Percentiles rank a stretch among this genome's conserved stretches.
These are phyloP conservation scores for Chaetomidium leptoderma DNA, from an alignment of 495 filamentous ascomycete species.

Conservation along the genomic window DNA sequence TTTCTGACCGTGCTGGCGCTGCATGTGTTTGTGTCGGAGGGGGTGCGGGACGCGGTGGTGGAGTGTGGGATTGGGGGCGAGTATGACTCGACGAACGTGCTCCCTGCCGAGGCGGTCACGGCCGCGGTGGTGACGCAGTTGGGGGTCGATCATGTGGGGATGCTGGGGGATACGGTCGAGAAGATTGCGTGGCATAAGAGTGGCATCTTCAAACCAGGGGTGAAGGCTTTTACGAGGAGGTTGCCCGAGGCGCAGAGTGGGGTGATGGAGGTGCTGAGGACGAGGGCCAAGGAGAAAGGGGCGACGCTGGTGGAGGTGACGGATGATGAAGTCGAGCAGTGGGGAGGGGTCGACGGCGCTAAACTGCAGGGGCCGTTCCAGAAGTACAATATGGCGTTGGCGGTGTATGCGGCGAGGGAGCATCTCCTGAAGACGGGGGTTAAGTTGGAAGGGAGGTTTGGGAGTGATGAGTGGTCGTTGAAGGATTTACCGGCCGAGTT, in stretches of 20 bases:
- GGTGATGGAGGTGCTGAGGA: slow-evolving; percentile 39
- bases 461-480: slow-evolving; percentile 13
- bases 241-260: slow-evolving; percentile 17
- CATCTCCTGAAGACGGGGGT: slow-evolving; percentile 29
- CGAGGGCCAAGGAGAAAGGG: slow-evolving; percentile 38
- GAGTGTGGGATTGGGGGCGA: slow-evolving; percentile 52
- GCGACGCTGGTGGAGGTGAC: slow-evolving; percentile 31
- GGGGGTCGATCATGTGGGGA: slow-evolving; percentile 48
- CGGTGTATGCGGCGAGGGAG: slow-evolving; percentile 37
- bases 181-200: slow-evolving; percentile 54
- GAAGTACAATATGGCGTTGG: slow-evolving; percentile 45
- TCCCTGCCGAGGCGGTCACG: slow-evolving; percentile 32
- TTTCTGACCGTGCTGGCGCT: slow-evolving; percentile 47
- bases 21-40: slow-evolving; percentile 42
- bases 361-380: slow-evolving; percentile 41
- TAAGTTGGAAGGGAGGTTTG: slow-evolving; percentile 22
- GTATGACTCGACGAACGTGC: slow-evolving; percentile 49
- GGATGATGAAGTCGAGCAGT: slow-evolving; percentile 34
- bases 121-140: slow-evolving; percentile 44
- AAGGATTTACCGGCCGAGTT: slow-evolving; percentile 46
- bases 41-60: slow-evolving; percentile 40
- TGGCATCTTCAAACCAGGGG: slow-evolving; percentile 44
- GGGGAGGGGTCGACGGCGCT: slow-evolving; percentile 33
- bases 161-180: slow-evolving; percentile 46
- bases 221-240: slow-evolving; percentile 37